A percentile compares a stretch with the other conserved stretches of the same genome.
Evolutionary conservation across 1,284 basidiomycete genomes (phyloP).

Genomic region (Trametes polyzona): DNA sequence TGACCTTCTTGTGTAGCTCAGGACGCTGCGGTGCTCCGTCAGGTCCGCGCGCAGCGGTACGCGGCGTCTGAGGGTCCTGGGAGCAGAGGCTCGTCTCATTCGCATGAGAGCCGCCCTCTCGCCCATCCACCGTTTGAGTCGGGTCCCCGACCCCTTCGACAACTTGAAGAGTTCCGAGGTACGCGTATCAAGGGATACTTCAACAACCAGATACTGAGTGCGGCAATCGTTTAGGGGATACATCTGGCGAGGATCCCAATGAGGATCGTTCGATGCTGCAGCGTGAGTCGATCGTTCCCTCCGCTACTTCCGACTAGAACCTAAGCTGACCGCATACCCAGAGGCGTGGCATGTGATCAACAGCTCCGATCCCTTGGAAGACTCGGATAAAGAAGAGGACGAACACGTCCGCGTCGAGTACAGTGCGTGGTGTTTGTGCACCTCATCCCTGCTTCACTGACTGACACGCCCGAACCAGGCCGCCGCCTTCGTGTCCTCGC

Average conservation of each 20-base stretch:
- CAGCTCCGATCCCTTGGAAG: slow-evolving; percentile 64
- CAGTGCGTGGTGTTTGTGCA: slow-evolving; percentile 45
- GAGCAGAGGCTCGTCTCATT: slow-evolving; percentile 37
- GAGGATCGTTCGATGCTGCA: slow-evolving; percentile 36
- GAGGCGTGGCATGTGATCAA: slow-evolving; percentile 73
- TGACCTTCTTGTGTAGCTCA: slow-evolving; percentile 22
- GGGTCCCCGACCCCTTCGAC: slow-evolving; percentile 25
- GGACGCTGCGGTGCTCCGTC: slow-evolving; percentile 32
- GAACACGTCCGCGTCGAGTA: slow-evolving; percentile 67
- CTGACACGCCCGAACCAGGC: slow-evolving; percentile 23
- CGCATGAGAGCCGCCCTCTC: slow-evolving; percentile 32
- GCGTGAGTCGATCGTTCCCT: slow-evolving; percentile 27
- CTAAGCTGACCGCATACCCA: slow-evolving; percentile 32
- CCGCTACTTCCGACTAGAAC: neutral
- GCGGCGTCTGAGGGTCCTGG: slow-evolving; percentile 30
- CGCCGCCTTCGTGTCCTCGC: slow-evolving; percentile 42
- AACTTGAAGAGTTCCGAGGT: slow-evolving; percentile 22
- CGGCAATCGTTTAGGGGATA: slow-evolving; percentile 11
- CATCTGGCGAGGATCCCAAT: slow-evolving; percentile 23
- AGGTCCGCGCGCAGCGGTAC: slow-evolving; percentile 30
- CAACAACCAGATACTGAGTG: neutral
- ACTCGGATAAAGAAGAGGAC: slow-evolving; percentile 76
- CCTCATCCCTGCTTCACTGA: neutral
- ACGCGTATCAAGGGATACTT: neutral
- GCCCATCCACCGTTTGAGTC: slow-evolving; percentile 24